Conservation (phyloP, 208 protist species). For the Crithidia acanthocephali region DNA sequence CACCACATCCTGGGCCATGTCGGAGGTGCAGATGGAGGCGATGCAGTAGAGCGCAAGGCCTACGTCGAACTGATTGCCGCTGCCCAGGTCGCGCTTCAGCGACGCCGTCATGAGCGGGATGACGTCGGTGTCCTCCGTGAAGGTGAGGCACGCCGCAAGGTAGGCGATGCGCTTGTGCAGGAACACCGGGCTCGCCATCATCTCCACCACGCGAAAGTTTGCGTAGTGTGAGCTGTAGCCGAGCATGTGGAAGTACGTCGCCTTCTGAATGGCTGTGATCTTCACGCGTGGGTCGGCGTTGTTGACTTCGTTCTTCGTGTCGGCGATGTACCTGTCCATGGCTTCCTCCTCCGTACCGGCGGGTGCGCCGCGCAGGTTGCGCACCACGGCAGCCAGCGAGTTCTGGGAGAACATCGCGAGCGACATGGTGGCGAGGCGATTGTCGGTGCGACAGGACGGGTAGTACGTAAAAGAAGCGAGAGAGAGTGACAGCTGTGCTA, state of each 20-base stretch:
- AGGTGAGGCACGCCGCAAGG: constrained; percentile 95
- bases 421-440: constrained; percentile 13
- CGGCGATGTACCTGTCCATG: constrained; percentile 91
- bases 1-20: constrained; percentile 96
- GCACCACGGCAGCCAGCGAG: constrained; percentile 94
- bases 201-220: constrained; percentile 96
- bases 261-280: constrained; percentile 96
- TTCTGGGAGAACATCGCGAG: constrained; percentile 80
- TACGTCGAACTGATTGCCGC: constrained; percentile 94
- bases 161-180: constrained; percentile 94
- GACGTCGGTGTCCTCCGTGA: constrained; percentile 96
- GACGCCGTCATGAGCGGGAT: constrained; percentile 97
- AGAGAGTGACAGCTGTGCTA: too few relatives aligned
- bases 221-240: constrained; percentile 97
- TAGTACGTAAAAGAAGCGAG: too few relatives aligned
- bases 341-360: constrained; percentile 90
- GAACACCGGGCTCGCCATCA: constrained; percentile 92
- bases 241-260: constrained; percentile 98
- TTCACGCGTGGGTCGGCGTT: constrained; percentile 90
- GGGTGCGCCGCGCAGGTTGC: constrained; percentile 93
- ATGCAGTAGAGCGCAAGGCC: constrained; percentile 97
- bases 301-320: constrained; percentile 96
- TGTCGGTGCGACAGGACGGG: too few relatives aligned
- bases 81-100: constrained; percentile 97
- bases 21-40: constrained; percentile 95